Percentiles rank a stretch among this genome's conserved stretches.
phyloP scores from a whole-genome alignment of 225 moss, liverwort and hornwort species.

The Antitrichia curtipendula region DNA sequence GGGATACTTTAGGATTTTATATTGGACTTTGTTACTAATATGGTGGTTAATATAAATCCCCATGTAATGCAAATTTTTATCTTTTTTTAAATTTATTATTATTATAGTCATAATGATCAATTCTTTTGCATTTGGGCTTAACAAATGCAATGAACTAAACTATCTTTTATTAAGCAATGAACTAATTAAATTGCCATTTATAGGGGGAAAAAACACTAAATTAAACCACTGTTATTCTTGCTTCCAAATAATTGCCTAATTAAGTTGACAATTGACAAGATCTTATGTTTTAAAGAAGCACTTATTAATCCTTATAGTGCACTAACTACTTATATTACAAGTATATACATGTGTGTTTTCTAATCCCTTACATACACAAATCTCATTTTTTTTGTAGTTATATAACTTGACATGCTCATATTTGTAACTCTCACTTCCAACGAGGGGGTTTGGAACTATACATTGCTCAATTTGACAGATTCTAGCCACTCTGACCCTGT shows the following conservation, averaged over 20 bases:
- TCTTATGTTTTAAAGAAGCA: not conserved
- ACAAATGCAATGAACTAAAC: not conserved
- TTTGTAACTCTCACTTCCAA: not conserved
- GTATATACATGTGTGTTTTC: accelerated
- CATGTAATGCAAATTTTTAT: not conserved
- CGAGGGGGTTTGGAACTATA: too few relatives aligned
- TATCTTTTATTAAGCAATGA: not conserved
- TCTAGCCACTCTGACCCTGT: too few relatives aligned
- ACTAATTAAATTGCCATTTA: not conserved
- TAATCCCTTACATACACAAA: not conserved
- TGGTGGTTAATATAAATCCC: not conserved
- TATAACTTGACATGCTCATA: not conserved
- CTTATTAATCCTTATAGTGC: not conserved
- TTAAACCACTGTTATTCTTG: accelerated
- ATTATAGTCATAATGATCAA: not conserved
- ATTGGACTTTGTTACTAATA: not conserved
- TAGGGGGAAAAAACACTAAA: not conserved
- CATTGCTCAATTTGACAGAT: too few relatives aligned
- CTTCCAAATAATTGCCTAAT: not conserved
- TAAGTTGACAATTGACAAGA: accelerated
- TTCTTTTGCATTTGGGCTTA: not conserved
- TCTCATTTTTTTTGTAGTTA: not conserved
- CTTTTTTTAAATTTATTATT: not conserved
- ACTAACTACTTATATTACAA: not conserved
- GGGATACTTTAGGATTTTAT: not conserved